These are phyloP conservation scores for Candida ponderosae DNA, from an alignment of 805 yeast species.

Conservation along the genomic window DNA sequence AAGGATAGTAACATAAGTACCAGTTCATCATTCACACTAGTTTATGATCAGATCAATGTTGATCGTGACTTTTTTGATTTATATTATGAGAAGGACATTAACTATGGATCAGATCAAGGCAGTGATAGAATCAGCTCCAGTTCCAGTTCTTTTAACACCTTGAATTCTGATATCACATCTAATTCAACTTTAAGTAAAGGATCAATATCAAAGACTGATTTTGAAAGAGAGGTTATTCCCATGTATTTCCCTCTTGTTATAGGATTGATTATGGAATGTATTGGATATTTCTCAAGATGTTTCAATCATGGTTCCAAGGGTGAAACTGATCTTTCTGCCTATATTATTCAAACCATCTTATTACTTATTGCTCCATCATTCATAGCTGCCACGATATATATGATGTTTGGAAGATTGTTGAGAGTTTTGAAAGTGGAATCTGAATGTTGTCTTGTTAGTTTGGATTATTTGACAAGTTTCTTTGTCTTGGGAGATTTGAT, in stretches of 20 bases:
- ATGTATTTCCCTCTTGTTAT: conserved; percentile 17
- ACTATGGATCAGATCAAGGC: too few species aligned
- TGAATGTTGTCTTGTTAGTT: conserved; percentile 13
- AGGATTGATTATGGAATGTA: conserved; percentile 19
- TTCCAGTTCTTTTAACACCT: too few species aligned
- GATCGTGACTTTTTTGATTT: too few species aligned
- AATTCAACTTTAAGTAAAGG: too few species aligned
- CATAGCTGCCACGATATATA: conserved; percentile 24
- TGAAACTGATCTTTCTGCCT: conserved; percentile 9
- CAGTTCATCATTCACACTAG: too few species aligned
- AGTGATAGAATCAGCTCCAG: too few species aligned
- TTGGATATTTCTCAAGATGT: conserved; percentile 21
- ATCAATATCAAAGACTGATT: too few species aligned
- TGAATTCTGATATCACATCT: too few species aligned
- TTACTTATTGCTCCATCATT: conserved; percentile 24
- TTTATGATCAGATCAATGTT: too few species aligned
- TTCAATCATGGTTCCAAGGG: conserved; percentile 8
- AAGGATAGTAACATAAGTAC: too few species aligned
- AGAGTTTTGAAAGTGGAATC: conserved; percentile 11
- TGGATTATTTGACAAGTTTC: conserved; percentile 17
- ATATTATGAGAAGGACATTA: too few species aligned
- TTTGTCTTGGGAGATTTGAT: conserved; percentile 25
- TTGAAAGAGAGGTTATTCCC: too few species aligned
- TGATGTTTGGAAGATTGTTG: conserved; percentile 22
- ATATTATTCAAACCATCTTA: conserved; percentile 18